phyloP scores from a whole-genome alignment of 495 filamentous ascomycete species.

The Trichocladium antarcticum region DNA sequence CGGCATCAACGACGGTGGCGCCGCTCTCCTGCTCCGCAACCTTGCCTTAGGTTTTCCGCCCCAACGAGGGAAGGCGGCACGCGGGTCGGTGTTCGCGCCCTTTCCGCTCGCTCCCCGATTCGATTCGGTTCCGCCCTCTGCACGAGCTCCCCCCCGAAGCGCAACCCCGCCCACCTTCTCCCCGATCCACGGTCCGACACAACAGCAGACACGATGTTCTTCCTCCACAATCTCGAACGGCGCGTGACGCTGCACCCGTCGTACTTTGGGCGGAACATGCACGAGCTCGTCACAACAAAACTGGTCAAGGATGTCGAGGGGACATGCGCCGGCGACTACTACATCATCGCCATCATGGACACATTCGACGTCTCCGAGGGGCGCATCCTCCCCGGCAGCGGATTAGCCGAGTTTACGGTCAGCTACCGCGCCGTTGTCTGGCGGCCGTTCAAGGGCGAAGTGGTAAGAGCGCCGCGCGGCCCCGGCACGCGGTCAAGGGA shows the following conservation, averaged over 20 bases:
- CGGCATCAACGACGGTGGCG: not conserved
- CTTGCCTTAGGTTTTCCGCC: not conserved
- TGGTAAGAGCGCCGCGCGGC: slow-evolving; percentile 47
- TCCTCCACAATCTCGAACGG: slow-evolving; percentile 90
- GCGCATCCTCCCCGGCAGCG: slow-evolving; percentile 77
- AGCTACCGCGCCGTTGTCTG: slow-evolving; percentile 93
- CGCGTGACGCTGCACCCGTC: slow-evolving; percentile 89
- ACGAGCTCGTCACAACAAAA: slow-evolving; percentile 73
- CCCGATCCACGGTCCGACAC: not conserved
- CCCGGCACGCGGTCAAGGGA: not conserved
- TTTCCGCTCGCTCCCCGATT: not conserved
- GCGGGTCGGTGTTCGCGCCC: slow-evolving; percentile 1
- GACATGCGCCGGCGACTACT: slow-evolving; percentile 82
- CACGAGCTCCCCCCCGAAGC: no score
- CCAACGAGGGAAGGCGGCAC: not conserved
- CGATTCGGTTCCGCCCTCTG: no score
- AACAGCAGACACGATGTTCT: slow-evolving; percentile 60
- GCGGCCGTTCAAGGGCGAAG: slow-evolving; percentile 93
- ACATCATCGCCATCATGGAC: slow-evolving; percentile 94
- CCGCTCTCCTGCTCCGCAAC: not conserved
- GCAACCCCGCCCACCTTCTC: no score
- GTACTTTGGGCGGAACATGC: slow-evolving; percentile 85
- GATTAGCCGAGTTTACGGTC: slow-evolving; percentile 86
- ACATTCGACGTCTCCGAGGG: slow-evolving; percentile 85
- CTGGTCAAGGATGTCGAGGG: slow-evolving; percentile 89